Percentiles rank a stretch among this genome's conserved stretches.
Conservation (phyloP, 2,329 filamentous ascomycete genomes). For the Sordariomycetes sp. region DNA sequence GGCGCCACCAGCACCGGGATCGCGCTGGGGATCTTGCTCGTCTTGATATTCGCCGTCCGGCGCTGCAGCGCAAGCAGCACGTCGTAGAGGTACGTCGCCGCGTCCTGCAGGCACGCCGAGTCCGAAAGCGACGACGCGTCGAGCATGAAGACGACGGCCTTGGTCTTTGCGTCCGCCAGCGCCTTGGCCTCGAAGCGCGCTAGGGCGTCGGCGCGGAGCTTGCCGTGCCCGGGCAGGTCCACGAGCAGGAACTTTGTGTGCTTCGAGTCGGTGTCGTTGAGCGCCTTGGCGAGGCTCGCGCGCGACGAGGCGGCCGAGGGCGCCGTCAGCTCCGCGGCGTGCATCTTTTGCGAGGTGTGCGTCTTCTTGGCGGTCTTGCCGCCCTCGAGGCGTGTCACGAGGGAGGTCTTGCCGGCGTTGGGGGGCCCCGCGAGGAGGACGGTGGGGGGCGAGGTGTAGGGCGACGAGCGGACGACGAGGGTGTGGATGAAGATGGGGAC, state of each 20-base stretch:
- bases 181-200: slow-evolving; percentile 27
- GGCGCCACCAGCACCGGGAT: slow-evolving; percentile 74
- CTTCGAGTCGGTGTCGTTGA: slow-evolving; percentile 33
- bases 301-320: slow-evolving; percentile 28
- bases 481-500: slow-evolving; percentile 68
- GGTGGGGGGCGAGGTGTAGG: slow-evolving; percentile 57
- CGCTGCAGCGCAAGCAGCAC: slow-evolving; percentile 74
- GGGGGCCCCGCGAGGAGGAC: slow-evolving; percentile 73
- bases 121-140: slow-evolving; percentile 56
- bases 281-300: slow-evolving; percentile 37
- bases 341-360: slow-evolving; percentile 39
- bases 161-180: slow-evolving; percentile 31
- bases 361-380: slow-evolving; percentile 24
- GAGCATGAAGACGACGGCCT: slow-evolving; percentile 75
- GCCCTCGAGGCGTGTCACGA: slow-evolving; percentile 60
- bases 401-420: slow-evolving; percentile 75
- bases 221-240: slow-evolving; percentile 93
- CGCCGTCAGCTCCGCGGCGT: slow-evolving; percentile 41
- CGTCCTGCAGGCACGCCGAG: slow-evolving; percentile 48
- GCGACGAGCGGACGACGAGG: slow-evolving; percentile 53
- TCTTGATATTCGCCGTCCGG: slow-evolving; percentile 34
- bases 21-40: slow-evolving; percentile 37
- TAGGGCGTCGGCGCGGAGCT: slow-evolving; percentile 64
- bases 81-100: slow-evolving; percentile 80
- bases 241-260: slow-evolving; percentile 63